Evolutionary conservation across 2,329 filamentous ascomycete species (phyloP), one percentile per base, ranked within the genome.

Genomic region (Fusarium sambucinum): DNA sequence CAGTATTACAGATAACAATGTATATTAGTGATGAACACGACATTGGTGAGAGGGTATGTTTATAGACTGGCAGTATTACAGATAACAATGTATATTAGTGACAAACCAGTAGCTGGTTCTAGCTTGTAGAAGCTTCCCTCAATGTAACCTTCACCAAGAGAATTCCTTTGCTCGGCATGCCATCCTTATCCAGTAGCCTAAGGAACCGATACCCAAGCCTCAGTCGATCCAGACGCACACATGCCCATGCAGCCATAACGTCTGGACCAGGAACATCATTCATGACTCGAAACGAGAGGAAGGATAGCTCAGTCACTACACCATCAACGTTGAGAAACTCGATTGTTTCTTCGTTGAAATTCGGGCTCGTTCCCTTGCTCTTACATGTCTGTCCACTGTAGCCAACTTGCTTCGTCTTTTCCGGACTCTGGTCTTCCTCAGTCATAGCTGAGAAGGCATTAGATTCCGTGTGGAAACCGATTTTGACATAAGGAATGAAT

Each of bases 201-300:
- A 64, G 16, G 1, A 64, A 64, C 1, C 61, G 59, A 14, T 64
- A 64, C 1, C 59, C 61, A 14, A 64, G 29, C 19, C 59, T 64
- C 10, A 64, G 0, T 10, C 59, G 38, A 3, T 64, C 45, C 3
- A 64, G 12, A 1, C 52, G 52, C 13, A 64, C 52, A 30, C 59
- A 63, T 3, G 59, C 44, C 60, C 60, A 63, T 8, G 60, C 52
- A 6, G 44, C 52, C 52, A 63, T 58, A 0, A 58, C 38, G 14
- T 63, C 60, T 9, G 44, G 30, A 0, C 59, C 59, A 7, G 52
- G 59, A 3, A 63, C 45, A n/a, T 63, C 60, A n/a, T 27, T 51
- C 60, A 63, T 63, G 2, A 63, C 38, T 9, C 27, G 25, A 1
- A 63, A 38, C 8, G 60, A 63, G 1, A 63, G 8, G 2, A 63